Percentiles rank a stretch among this genome's conserved stretches.
phyloP scores from a whole-genome alignment of 805 yeast species.

The Metschnikowia corniflorae region DNA sequence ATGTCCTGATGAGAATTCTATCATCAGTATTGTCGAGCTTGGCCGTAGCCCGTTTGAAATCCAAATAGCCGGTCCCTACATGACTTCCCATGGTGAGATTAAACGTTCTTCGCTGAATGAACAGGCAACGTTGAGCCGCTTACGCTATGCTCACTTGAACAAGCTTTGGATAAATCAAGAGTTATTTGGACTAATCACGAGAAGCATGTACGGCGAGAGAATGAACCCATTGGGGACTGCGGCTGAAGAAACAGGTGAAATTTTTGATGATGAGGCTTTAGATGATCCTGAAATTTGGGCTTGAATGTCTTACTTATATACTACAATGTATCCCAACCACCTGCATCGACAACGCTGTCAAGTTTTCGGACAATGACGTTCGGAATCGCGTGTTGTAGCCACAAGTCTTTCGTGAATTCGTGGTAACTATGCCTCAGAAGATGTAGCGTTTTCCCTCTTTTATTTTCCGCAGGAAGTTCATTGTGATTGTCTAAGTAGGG shows the following conservation, averaged over 20 bases:
- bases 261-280: conserved; percentile 10
- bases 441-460: conserved; percentile 67
- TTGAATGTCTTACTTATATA: background rate
- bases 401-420: conserved; percentile 58
- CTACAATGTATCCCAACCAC: conserved; percentile 83
- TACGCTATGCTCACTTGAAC: conserved; percentile 55
- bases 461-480: conserved; percentile 71
- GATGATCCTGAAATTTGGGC: conserved; percentile 11
- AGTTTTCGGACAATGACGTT: conserved; percentile 74
- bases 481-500: conserved; percentile 89
- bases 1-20: conserved; percentile 23
- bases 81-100: conserved; percentile 73
- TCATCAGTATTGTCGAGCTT: conserved; percentile 24
- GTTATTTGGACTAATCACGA: conserved; percentile 45
- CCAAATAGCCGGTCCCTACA: conserved; percentile 60
- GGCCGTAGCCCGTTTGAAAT: conserved; percentile 25
- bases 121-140: conserved; percentile 53
- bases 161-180: conserved; percentile 62
- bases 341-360: conserved; percentile 77
- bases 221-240: conserved; percentile 6
- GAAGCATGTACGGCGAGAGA: conserved; percentile 17
- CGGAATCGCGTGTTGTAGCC: conserved; percentile 78
- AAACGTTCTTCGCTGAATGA: conserved; percentile 52
- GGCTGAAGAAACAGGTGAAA: conserved; percentile 6
- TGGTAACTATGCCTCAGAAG: conserved; percentile 62